These are phyloP conservation scores for Physocladia obscura DNA, from an alignment of 192 early-diverging fungal species.

Conservation along the genomic window DNA sequence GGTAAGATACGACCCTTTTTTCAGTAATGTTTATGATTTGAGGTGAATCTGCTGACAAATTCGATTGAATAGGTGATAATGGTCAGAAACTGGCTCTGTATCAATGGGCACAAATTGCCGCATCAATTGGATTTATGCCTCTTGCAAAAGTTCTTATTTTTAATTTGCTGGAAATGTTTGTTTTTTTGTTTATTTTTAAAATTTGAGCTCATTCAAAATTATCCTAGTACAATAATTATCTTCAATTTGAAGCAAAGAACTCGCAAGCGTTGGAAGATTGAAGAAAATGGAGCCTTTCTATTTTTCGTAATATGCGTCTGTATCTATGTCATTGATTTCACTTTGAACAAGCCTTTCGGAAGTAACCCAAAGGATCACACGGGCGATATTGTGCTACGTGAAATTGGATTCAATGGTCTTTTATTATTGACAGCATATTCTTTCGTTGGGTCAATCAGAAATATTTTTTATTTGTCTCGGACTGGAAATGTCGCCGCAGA, in stretches of 20 bases:
- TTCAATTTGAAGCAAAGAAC: neutral
- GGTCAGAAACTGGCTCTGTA: neutral
- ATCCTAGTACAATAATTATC: neutral
- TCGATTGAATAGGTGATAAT: neutral
- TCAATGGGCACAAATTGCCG: constrained; percentile 4
- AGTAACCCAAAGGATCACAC: neutral
- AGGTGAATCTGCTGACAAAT: too few species aligned
- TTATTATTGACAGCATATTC: neutral
- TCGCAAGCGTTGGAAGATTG: neutral
- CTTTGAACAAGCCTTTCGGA: constrained; percentile 4
- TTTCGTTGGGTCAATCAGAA: neutral
- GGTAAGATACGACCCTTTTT: too few species aligned
- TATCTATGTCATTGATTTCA: neutral
- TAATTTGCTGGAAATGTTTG: neutral
- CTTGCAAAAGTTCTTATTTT: constrained; percentile 3
- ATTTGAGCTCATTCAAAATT: neutral
- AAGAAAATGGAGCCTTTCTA: neutral
- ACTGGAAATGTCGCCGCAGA: too few species aligned
- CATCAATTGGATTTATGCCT: constrained; percentile 12
- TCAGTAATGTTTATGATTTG: too few species aligned
- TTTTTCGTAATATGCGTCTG: neutral
- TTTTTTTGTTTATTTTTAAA: neutral
- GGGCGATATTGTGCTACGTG: neutral
- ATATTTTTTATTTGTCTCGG: neutral
- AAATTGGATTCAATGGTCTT: constrained; percentile 9